Evolutionary conservation across 2,329 filamentous ascomycete genomes (phyloP), one percentile per base, ranked within the genome.

Genomic region (Tolypocladium endophyticum): DNA sequence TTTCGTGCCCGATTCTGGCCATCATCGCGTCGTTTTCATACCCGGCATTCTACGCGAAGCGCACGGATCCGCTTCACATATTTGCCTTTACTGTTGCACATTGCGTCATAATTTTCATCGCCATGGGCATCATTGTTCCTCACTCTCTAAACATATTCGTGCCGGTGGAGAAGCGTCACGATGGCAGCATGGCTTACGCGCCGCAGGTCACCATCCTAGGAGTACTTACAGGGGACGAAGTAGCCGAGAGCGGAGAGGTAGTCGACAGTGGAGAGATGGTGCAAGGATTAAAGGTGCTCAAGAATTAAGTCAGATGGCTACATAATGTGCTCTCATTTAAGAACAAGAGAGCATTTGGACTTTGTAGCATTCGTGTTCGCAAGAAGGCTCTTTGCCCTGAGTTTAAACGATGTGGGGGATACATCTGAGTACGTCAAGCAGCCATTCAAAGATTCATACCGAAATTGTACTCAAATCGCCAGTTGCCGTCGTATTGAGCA

Each of bases 11-110:
- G 0, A 71, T 78, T 7, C 68, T 80, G 0, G 73, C 73, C 8
- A 73, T 81, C n/a, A 73, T 79, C 35, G 76, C 76, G 61, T 76
- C 74, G 45, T 79, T 81, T 58, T 73, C 75, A 0, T 80, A 79
- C 61, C 76, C 76, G 76, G 0, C 69, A 72, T 38, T 79, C 33
- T 79, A 58, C 39, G 45, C 57, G 20, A 50, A 53, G 39, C 68
- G 71, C 14, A 70, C 76, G 56, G 76, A 78, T 62, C 75, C 76
- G 2, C 65, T 76, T 56, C 71, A 74, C 66, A 74, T 79, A 38
- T 66, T 73, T 8, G 74, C 74, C 1, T 79, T 79, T 61, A 69
- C 72, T 33, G 61, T 38, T 59, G 70, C 72, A 1, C 72, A 77
- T 59, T 35, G 76, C 18, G 67, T 73, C 16, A 68, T 81, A 57